Evolutionary conservation across 345 rosid species (phyloP), one percentile per base, ranked within the genome.

Genomic region (Arabis alpina): DNA sequence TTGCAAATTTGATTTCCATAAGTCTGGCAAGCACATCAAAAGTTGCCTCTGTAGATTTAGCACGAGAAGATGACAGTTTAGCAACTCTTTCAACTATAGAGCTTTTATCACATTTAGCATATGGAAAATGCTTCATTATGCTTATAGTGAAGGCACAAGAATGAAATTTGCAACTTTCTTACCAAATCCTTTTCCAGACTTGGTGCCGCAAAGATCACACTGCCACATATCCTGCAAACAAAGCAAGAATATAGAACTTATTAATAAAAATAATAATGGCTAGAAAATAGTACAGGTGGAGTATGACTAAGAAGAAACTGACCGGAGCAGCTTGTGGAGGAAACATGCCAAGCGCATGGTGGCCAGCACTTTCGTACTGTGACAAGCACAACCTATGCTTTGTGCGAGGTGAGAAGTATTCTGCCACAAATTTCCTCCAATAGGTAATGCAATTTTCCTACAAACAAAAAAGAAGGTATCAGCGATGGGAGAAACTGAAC

Each of bases 341-440:
- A 76, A 94, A 89, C 74, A 91, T 93, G 68, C 96, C 99, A 37
- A 91, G 96, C 4, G 97, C 90, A 79, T 89, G 96, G 75, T 86
- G 85, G 55, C 91, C 95, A 68, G 86, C 87, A 77, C 87, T 91
- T 61, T 91, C 93, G 40, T 89, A 94, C 64, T 76, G 77, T 32
- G 99, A 91, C 80, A 94, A 80, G 78, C 99, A 94, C 88, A 95
- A 83, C 56, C 95, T 86, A 82, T 94, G 87, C 93, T 91, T 91
- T 42, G 97, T 96, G 52, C 88, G 88, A 58, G 97, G 97, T 30
- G 99, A 86, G 80, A 86, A 94, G 76, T 94, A 94, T 75, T 87
- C 97, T 2, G 93, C 79, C 62, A 94, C 96, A 71, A 94, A 86
- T 77, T 91, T 89, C 80, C 95, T 88, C 99, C 99, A 94, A 62